A percentile compares a stretch with the other conserved stretches of the same genome.
These are phyloP conservation scores for Coniochaeta ligniaria DNA, from an alignment of 2,329 filamentous ascomycete species.

Conservation along the genomic window DNA sequence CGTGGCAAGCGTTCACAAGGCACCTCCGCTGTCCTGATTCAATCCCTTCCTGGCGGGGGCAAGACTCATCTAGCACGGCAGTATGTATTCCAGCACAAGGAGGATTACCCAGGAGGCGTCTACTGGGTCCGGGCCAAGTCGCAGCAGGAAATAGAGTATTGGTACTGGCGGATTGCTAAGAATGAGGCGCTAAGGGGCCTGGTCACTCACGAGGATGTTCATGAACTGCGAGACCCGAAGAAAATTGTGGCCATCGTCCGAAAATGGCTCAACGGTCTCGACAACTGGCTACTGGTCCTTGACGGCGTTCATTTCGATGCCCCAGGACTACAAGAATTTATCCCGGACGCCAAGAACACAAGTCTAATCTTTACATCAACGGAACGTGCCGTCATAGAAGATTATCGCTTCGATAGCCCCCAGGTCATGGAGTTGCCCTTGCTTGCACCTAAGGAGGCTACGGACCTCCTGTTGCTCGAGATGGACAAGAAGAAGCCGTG, in stretches of 20 bases:
- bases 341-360: constrained; percentile 57
- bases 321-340: constrained; percentile 49
- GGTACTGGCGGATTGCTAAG: constrained; percentile 60
- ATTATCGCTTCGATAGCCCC: constrained; percentile 51
- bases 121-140: constrained; percentile 65
- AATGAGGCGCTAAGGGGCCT: constrained; percentile 41
- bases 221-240: constrained; percentile 28
- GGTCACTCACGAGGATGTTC: constrained; percentile 27
- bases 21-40: constrained; percentile 56
- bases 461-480: constrained; percentile 54
- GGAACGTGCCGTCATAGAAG: constrained; percentile 47
- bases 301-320: constrained; percentile 59
- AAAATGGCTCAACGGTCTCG: constrained; percentile 52
- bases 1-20: constrained; percentile 46
- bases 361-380: constrained; percentile 64
- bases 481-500: constrained; percentile 50
- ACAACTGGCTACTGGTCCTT: constrained; percentile 61
- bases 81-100: constrained; percentile 55
- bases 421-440: constrained; percentile 47
- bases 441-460: constrained; percentile 49
- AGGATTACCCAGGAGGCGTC: constrained; percentile 56
- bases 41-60: constrained; percentile 57
- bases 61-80: constrained; percentile 64
- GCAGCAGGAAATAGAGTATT: constrained; percentile 48
- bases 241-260: constrained; percentile 51